Base-by-base conservation (phyloP, 805 yeast genomes). In the Schwanniomyces occidentalis region DNA sequence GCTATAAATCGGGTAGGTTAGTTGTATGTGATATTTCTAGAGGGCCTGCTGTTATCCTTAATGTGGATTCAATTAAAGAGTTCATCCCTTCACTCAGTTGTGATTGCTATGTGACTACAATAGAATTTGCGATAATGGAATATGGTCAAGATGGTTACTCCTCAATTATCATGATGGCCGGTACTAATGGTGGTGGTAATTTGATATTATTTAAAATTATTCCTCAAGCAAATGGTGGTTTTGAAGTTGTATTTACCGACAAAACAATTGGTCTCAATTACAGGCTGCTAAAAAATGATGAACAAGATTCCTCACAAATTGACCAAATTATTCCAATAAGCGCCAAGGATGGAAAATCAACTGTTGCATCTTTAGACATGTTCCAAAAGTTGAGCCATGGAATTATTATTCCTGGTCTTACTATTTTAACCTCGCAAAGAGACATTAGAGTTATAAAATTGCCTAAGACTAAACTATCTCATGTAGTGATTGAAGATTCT, bases 111-210 rank as follows among this genome's bases (percentile, higher is more conserved):
- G 74, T 82, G 2, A 82, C 95, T 0, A 52, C 74, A 2, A 55
- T 86, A 32, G 89, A 87, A 44, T 87, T 90, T 56, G 74, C 90
- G 0, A 82, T 85, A 16, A 76, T 85, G 70, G 77, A 76, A 22
- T 65, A 74, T 33, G 85, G 80, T 1, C 78, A 75, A 18, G 93
- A 85, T 37, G 74, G 73, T 0, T 84, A 72, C 48, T 80, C 93
- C 0, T 80, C 88, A n/a, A 76, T 90, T 23, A 49, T 85, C 16
- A 58, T 90, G 60, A 60, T 76, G 16, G 84, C 81, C 8, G 98
- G 98, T 16, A 84, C 96, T 0, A 75, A 78, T 37, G 62, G 63
- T 10, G 97, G 97, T 12, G 84, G 74, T 12, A 65, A 85, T 37
- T 51, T 88, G 8, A 41, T 82, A 17, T 70, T 79, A 0, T 86